Percentiles rank a stretch among this genome's conserved stretches.
Evolutionary conservation across 2,329 filamentous ascomycete genomes (phyloP).

Genomic region (Passalora sequoiae): DNA sequence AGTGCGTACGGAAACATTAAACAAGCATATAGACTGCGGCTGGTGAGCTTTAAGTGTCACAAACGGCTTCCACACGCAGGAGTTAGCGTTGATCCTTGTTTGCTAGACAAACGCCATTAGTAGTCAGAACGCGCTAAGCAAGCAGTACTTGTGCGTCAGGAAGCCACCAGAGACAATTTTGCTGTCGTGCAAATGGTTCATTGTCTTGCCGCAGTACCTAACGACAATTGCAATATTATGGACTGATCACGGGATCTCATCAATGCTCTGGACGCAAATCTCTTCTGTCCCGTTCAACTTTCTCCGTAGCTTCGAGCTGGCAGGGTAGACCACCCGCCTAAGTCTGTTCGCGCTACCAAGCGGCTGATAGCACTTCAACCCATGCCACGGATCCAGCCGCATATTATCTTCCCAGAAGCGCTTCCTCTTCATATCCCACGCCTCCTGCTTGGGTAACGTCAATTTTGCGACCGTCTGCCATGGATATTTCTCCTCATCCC

Average conservation of each 20-base stretch:
- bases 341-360: conserved; percentile 39
- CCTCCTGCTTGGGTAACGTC: conserved; percentile 40
- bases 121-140: too few relatives aligned
- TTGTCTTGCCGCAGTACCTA: too few relatives aligned
- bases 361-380: conserved; percentile 40
- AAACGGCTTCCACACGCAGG: too few relatives aligned
- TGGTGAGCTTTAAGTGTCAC: too few relatives aligned
- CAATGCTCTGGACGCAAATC: conserved; percentile 35
- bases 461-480: conserved; percentile 44
- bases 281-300: conserved; percentile 39
- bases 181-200: too few relatives aligned
- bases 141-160: too few relatives aligned
- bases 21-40: too few relatives aligned
- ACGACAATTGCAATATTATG: too few relatives aligned
- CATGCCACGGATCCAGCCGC: conserved; percentile 41
- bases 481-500: conserved; percentile 46
- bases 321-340: conserved; percentile 37
- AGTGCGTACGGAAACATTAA: too few relatives aligned
- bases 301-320: conserved; percentile 33
- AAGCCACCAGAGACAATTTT: too few relatives aligned
- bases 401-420: conserved; percentile 44
- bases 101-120: too few relatives aligned
- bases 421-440: conserved; percentile 38
- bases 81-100: too few relatives aligned
- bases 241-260: conserved; percentile 40